phyloP scores from a whole-genome alignment of 1,284 basidiomycete genomes.

The Cystobasidium sp. region DNA sequence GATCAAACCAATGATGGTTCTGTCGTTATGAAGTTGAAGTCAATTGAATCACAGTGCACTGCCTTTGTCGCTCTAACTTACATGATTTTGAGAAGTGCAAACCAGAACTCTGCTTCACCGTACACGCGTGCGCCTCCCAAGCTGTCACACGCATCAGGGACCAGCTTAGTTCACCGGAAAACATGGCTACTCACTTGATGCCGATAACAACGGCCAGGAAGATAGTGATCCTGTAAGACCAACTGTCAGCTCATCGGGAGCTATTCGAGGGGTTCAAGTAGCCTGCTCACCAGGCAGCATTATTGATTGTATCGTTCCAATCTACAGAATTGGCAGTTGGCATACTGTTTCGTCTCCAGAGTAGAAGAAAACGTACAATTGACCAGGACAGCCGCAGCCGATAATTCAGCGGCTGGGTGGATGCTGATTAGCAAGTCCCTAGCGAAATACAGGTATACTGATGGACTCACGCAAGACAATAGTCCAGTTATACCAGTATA shows the following conservation, averaged over 20 bases:
- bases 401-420: slow-evolving; percentile 68
- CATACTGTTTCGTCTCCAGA: background rate
- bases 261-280: background rate
- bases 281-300: slow-evolving; percentile 19
- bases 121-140: slow-evolving; percentile 21
- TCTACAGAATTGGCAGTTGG: slow-evolving; percentile 6
- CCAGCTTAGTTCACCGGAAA: background rate
- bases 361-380: slow-evolving; percentile 57
- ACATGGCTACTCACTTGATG: slow-evolving; percentile 47
- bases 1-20: slow-evolving; percentile 64
- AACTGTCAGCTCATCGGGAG: background rate
- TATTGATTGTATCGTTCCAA: slow-evolving; percentile 38
- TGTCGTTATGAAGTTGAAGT: background rate
- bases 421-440: background rate
- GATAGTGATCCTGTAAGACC: slow-evolving; percentile 54
- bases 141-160: background rate
- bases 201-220: slow-evolving; percentile 66
- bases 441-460: background rate
- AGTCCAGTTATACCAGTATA: slow-evolving; percentile 61
- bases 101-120: slow-evolving; percentile 35
- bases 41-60: background rate
- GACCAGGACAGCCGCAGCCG: slow-evolving; percentile 75
- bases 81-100: slow-evolving; percentile 36
- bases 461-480: slow-evolving; percentile 29
- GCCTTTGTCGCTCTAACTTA: background rate